Evolutionary conservation across 2,329 filamentous ascomycete species (phyloP).

Genomic region (Ophiostoma sp.): DNA sequence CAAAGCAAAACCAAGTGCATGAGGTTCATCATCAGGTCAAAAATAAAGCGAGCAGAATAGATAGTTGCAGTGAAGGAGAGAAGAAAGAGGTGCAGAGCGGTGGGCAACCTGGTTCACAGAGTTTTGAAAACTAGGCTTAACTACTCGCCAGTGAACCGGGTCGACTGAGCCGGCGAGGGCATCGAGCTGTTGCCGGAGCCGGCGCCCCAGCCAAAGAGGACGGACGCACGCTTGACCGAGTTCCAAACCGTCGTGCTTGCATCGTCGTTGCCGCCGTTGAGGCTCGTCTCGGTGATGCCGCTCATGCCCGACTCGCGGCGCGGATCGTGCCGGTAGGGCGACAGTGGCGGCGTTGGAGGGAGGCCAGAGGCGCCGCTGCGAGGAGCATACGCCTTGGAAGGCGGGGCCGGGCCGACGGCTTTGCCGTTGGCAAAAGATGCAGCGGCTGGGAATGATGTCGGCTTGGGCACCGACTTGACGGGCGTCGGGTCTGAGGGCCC

Average conservation of each 20-base stretch:
- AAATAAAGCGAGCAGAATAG: neutral
- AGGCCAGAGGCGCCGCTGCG: neutral
- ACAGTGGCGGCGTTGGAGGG: slow-evolving; percentile 23
- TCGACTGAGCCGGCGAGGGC: slow-evolving; percentile 10
- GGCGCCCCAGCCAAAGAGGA: slow-evolving; percentile 16
- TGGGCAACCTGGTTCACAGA: neutral
- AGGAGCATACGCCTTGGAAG: neutral
- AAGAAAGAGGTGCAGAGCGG: neutral
- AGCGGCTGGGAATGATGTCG: neutral
- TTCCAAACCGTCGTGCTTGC: slow-evolving; percentile 1
- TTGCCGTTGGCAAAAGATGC: neutral
- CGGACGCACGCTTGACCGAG: slow-evolving; percentile 22
- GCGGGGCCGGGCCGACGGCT: neutral
- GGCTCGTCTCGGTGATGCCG: slow-evolving; percentile 19
- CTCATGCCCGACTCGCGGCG: slow-evolving; percentile 21
- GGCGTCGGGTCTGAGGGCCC: slow-evolving; percentile 14
- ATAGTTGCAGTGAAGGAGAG: neutral
- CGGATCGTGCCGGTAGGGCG: slow-evolving; percentile 18
- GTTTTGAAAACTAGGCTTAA: slow-evolving; percentile 11
- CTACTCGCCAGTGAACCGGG: slow-evolving; percentile 21
- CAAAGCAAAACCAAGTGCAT: neutral
- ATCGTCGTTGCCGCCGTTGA: slow-evolving; percentile 1
- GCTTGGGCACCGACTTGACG: neutral
- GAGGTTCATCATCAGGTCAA: slow-evolving; percentile 9
- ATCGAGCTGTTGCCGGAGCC: neutral